Evolutionary conservation across 805 yeast genomes (phyloP).

Genomic region (Monosporozyma yasuniensis): DNA sequence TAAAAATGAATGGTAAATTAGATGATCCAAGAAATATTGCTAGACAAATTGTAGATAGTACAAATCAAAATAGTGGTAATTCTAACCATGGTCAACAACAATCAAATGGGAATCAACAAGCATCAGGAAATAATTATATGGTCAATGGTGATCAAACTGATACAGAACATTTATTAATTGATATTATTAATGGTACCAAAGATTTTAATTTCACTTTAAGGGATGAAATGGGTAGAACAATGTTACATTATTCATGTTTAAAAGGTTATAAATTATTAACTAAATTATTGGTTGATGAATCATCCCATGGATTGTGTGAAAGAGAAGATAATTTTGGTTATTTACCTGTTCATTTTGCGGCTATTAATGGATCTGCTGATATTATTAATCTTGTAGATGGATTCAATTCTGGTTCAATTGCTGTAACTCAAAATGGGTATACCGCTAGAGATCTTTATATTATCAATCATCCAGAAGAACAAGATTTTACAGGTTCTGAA

Average conservation of each 20-base stretch:
- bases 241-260: conserved; percentile 76
- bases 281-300: conserved; percentile 44
- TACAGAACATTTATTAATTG: conserved; percentile 35
- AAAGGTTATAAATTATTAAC: conserved; percentile 63
- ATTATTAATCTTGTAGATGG: conserved; percentile 52
- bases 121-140: background rate
- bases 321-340: conserved; percentile 69
- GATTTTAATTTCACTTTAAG: conserved; percentile 78
- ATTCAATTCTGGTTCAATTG: conserved; percentile 30
- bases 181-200: conserved; percentile 53
- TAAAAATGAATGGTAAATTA: conserved; percentile 90
- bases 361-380: conserved; percentile 62
- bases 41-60: conserved; percentile 62
- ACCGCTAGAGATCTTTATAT: background rate
- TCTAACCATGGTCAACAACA: background rate
- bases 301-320: conserved; percentile 58
- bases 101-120: background rate
- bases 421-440: background rate
- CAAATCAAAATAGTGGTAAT: background rate
- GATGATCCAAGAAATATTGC: conserved; percentile 95
- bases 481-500: background rate
- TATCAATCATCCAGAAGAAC: background rate
- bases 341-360: conserved; percentile 83
- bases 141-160: background rate
- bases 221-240: conserved; percentile 78